These are phyloP conservation scores for Candida qinlingensis DNA, from an alignment of 805 yeast genomes.

Conservation along the genomic window DNA sequence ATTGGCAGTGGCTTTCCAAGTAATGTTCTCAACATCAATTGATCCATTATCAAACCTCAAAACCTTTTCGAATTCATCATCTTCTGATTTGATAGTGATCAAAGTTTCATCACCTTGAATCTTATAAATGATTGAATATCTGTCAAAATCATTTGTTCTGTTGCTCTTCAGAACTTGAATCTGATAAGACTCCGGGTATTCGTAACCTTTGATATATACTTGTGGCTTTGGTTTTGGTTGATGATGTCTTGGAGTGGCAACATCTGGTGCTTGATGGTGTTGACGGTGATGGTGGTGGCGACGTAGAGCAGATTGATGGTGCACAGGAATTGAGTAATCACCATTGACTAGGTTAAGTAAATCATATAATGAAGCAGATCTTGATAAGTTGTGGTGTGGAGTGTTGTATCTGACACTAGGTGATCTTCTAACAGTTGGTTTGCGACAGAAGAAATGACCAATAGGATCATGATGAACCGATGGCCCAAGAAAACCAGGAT, in stretches of 20 bases:
- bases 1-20: constrained; percentile 13
- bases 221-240: not conserved
- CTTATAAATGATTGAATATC: constrained; percentile 16
- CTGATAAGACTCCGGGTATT: constrained; percentile 5
- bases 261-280: not conserved
- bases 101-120: constrained; percentile 4
- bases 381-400: not conserved
- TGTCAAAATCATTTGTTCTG: constrained; percentile 11
- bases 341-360: constrained; percentile 3
- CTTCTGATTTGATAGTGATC: constrained; percentile 11
- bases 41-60: constrained; percentile 11
- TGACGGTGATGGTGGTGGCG: not conserved
- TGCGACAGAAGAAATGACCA: constrained; percentile 2
- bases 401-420: constrained; percentile 1
- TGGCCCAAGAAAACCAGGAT: constrained; percentile 1
- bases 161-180: constrained; percentile 15
- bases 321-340: not conserved
- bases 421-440: constrained; percentile 6
- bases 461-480: not conserved
- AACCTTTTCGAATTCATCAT: constrained; percentile 14
- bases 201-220: constrained; percentile 6
- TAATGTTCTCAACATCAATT: constrained; percentile 11
- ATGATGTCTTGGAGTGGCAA: not conserved
- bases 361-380: constrained; percentile 3
- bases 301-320: not conserved